These are phyloP conservation scores for Agastache rugosa DNA, from an alignment of 257 asterid species.

Conservation along the genomic window DNA sequence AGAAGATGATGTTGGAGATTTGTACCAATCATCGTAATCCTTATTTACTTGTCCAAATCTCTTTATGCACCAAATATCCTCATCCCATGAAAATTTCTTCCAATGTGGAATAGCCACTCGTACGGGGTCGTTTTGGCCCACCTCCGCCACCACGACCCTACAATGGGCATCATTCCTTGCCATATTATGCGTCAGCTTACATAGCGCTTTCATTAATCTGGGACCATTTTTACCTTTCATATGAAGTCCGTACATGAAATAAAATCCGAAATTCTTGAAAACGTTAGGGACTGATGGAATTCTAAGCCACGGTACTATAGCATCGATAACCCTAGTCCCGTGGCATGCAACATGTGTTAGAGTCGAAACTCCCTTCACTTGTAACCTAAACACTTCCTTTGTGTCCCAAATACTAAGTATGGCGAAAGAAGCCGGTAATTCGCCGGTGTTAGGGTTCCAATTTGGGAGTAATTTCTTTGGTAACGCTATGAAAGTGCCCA, in stretches of 20 bases:
- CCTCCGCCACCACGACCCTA: slow-evolving; percentile 73
- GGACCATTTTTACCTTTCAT: slow-evolving; percentile 66
- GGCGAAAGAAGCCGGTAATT: slow-evolving; percentile 59
- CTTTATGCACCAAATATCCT: slow-evolving; percentile 87
- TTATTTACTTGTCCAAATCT: slow-evolving; percentile 40
- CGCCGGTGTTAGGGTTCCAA: slow-evolving; percentile 53
- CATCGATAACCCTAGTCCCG: slow-evolving; percentile 67
- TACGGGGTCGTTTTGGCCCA: slow-evolving; percentile 65
- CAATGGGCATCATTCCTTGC: slow-evolving; percentile 55
- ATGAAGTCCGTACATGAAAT: slow-evolving; percentile 70
- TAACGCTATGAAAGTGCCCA: slow-evolving; percentile 82
- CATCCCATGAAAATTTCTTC: slow-evolving; percentile 86
- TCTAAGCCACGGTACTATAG: slow-evolving; percentile 68
- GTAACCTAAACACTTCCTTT: slow-evolving; percentile 64
- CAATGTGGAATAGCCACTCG: slow-evolving; percentile 72
- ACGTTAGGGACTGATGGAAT: slow-evolving; percentile 76
- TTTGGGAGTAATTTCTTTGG: slow-evolving; percentile 45
- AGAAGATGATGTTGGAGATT: slow-evolving; percentile 45
- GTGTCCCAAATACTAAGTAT: slow-evolving; percentile 79
- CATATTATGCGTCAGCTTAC: slow-evolving; percentile 66
- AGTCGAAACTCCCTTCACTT: slow-evolving; percentile 69
- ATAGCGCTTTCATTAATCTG: slow-evolving; percentile 56
- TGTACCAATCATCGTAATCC: slow-evolving; percentile 51
- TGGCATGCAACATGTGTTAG: slow-evolving; percentile 59
- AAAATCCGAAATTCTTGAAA: slow-evolving; percentile 65